Evolutionary conservation across 768 basidiomycete species (phyloP), one percentile per base, ranked within the genome.

Genomic region (Neoboletus subvelutipes): DNA sequence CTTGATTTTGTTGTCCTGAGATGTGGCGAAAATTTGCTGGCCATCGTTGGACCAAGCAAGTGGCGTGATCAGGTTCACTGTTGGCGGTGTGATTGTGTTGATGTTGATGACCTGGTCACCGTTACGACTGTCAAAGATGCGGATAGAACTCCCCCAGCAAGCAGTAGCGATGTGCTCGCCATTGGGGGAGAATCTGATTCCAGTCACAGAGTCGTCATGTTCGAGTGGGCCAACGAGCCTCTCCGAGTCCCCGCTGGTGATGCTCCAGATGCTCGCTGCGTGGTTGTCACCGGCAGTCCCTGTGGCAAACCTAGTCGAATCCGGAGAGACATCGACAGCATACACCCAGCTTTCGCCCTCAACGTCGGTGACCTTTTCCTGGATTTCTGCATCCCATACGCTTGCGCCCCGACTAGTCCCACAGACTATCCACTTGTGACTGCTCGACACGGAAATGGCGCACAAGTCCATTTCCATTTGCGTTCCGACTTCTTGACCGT

Each of bases 201-300:
- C 47, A 2, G 31, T 24, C 9, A 49, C 5, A 2, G 3, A 0
- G 1, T 3, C 4, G 4, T 33, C 20, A 2, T 48, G 47, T 17
- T 34, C 1, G 33, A 34, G 33, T 7, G 22, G 33, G 20, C 47
- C 47, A 18, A 49, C 22, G 5, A 49, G 33, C 24, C 47, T 36
- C 22, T 49, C n/a, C n/a, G n/a, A n/a, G n/a, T n/a, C 2, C 1
- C 47, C 47, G 1, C 5, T 24, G 1, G 31, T 11, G 1, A 49
- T 49, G 22, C 15, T 36, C 47, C 47, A 49, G 33, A 48, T 4
- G 33, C 13, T 48, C 4, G 31, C n/a, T 3, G n/a, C n/a, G n/a
- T 3, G 9, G 1, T 1, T 2, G 15, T 3, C n/a, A 1, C 4
- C 0, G n/a, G n/a, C 3, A 13, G 18, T 31, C n/a, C 47, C 47